A percentile compares a stretch with the other conserved stretches of the same genome.
These are phyloP conservation scores for Phytophthora hibernalis DNA, from an alignment of 352 stramenopile genomes.

Conservation along the genomic window DNA sequence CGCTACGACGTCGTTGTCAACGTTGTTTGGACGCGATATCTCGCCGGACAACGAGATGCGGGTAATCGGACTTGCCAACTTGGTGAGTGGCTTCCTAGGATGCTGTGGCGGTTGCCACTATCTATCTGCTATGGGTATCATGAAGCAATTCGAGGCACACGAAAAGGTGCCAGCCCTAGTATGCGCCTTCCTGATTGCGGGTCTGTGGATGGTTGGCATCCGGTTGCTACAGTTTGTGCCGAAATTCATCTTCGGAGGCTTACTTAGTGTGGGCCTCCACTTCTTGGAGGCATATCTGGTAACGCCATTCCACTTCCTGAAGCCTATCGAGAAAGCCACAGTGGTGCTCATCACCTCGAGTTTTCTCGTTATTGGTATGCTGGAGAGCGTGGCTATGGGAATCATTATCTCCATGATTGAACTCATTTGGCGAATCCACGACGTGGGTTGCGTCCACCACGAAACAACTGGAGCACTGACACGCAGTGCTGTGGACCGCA, in stretches of 20 bases:
- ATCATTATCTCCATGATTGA: conserved; percentile 86
- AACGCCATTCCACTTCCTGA: conserved; percentile 75
- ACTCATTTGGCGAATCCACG: conserved; percentile 80
- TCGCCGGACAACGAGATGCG: conserved; percentile 84
- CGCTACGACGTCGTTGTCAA: conserved; percentile 79
- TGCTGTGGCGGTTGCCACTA: conserved; percentile 85
- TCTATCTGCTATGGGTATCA: conserved; percentile 84
- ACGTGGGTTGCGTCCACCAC: conserved; percentile 80
- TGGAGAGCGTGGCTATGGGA: conserved; percentile 72
- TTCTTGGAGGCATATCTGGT: conserved; percentile 85
- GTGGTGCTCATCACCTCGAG: conserved; percentile 73
- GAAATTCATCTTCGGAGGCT: conserved; percentile 84
- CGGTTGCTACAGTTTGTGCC: conserved; percentile 74
- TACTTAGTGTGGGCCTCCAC: conserved; percentile 79
- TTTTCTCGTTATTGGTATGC: conserved; percentile 79
- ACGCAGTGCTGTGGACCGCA: conserved; percentile 74
- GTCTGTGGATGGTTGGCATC: conserved; percentile 75
- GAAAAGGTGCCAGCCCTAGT: conserved; percentile 80
- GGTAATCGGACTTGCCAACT: conserved; percentile 80
- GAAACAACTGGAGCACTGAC: conserved; percentile 73
- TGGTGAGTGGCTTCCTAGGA: conserved; percentile 65
- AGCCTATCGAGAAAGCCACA: conserved; percentile 66
- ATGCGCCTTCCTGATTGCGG: conserved; percentile 58
- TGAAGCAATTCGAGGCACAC: conserved; percentile 86
- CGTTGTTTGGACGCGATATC: conserved; percentile 80